Evolutionary conservation across 1,139 yeast genomes (phyloP), one percentile per base, ranked within the genome.

Genomic region (Taphrina betulina): DNA sequence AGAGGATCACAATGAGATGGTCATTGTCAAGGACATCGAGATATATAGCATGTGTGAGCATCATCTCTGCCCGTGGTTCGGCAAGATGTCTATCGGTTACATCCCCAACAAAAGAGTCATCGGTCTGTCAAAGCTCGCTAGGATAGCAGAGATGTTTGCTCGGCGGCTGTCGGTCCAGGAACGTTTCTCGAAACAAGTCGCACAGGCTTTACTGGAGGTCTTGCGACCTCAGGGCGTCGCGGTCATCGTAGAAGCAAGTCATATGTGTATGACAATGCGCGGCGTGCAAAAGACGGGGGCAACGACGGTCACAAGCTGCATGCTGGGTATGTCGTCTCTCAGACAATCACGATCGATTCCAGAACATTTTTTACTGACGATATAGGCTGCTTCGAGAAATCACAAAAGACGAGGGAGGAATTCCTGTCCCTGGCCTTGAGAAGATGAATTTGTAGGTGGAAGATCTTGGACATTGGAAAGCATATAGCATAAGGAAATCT

Each of bases 1-100:
- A 69, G 98, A 92, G 69, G 95, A 94, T 68, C 98, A 94, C 69
- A 97, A 92, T 69, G 99, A 92, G 69, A 92, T 92, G 97, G 98
- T 92, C 46, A 90, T 92, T 63, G 98, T 92, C 29, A 79, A 92
- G 68, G 97, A 94, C 69, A 92, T 92, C 60, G 96, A 89, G 65
- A 80, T 92, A 53, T 86, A 84, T 70, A 87, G 96, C 3, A 75
- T 92, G 58, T 92, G 99, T 72, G 99, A 92, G 71, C 99, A 92
- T 69, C 99, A 92, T 71, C 75, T 92, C 65, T 98, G 94, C 20
- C 99, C 99, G 22, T 92, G 94, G 68, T 86, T 82, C 65, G 99
- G 99, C 57, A 60, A 58, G 40, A 48, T 58, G 51, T 17, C 36
- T 12, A 92, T 92, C 63, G 99, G 94, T 14, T 92, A 92, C 71